A percentile compares a stretch with the other conserved stretches of the same genome.
These are phyloP conservation scores for Candolleomyces aberdarensis DNA, from an alignment of 768 basidiomycete species.

Conservation along the genomic window DNA sequence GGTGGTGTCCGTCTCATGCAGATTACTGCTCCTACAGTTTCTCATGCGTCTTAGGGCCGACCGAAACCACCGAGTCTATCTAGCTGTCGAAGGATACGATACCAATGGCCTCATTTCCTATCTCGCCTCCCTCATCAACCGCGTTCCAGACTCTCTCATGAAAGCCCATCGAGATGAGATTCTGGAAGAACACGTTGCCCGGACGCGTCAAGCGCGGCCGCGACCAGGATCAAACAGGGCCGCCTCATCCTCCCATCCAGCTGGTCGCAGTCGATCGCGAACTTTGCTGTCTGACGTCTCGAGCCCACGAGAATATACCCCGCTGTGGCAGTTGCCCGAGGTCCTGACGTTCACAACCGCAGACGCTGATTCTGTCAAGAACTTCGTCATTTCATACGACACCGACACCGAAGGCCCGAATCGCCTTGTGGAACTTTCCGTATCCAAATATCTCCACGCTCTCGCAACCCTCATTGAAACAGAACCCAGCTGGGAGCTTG, in stretches of 20 bases:
- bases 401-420: slow-evolving; percentile 44
- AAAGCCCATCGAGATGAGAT: slow-evolving; percentile 12
- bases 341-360: slow-evolving; percentile 50
- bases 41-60: slow-evolving; percentile 86
- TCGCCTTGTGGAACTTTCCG: slow-evolving; percentile 52
- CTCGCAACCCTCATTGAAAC: slow-evolving; percentile 64
- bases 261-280: not conserved
- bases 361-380: slow-evolving; percentile 62
- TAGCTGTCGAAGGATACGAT: slow-evolving; percentile 52
- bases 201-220: slow-evolving; percentile 41
- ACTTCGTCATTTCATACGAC: slow-evolving; percentile 58
- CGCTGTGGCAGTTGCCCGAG: slow-evolving; percentile 73
- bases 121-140: slow-evolving; percentile 64
- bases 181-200: slow-evolving; percentile 21
- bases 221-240: slow-evolving; percentile 42
- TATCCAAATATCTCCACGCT: slow-evolving; percentile 68
- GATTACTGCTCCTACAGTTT: slow-evolving; percentile 79
- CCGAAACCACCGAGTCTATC: slow-evolving; percentile 83
- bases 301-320: slow-evolving; percentile 5
- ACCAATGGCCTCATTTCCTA: slow-evolving; percentile 52
- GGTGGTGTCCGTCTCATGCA: slow-evolving; percentile 53
- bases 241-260: not conserved
- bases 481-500: slow-evolving; percentile 88
- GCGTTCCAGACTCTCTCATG: slow-evolving; percentile 26
- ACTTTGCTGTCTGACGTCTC: not conserved